Conservation (phyloP, 2,329 filamentous ascomycete species). For the Sporothrix brunneoviolacea region DNA sequence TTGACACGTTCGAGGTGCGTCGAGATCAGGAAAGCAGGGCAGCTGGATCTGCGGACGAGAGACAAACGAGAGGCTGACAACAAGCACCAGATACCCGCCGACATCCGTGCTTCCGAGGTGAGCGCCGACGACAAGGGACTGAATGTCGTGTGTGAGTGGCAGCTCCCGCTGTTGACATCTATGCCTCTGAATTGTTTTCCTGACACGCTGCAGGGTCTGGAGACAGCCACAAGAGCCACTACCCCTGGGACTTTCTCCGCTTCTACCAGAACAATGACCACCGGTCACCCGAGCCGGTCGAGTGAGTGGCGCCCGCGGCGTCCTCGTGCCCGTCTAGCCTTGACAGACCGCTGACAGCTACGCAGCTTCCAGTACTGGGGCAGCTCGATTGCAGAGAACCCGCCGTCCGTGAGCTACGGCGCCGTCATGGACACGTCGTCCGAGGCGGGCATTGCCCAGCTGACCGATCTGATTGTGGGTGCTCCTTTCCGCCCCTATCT, state of each 20-base stretch:
- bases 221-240: slow-evolving; percentile 63
- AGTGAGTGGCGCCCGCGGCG: no score
- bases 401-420: slow-evolving; percentile 55
- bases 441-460: slow-evolving; percentile 48
- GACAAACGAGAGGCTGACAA: no score
- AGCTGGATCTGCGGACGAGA: no score
- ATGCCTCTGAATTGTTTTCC: background rate
- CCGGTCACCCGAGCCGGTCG: slow-evolving; percentile 28
- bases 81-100: slow-evolving; percentile 36
- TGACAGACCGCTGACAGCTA: background rate
- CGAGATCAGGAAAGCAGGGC: slow-evolving; percentile 7
- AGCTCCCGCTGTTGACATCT: background rate
- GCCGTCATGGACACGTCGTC: slow-evolving; percentile 49
- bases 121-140: slow-evolving; percentile 31
- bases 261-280: slow-evolving; percentile 34
- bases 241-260: slow-evolving; percentile 56
- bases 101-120: slow-evolving; percentile 33
- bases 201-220: slow-evolving; percentile 48
- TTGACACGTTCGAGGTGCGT: slow-evolving; percentile 60
- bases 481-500: no score
- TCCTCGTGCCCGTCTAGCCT: no score
- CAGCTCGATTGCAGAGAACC: slow-evolving; percentile 31
- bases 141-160: slow-evolving; percentile 42
- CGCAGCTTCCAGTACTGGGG: slow-evolving; percentile 25
- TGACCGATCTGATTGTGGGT: slow-evolving; percentile 53